phyloP scores from a whole-genome alignment of 805 yeast species.

The Soucietia sequanensis region DNA sequence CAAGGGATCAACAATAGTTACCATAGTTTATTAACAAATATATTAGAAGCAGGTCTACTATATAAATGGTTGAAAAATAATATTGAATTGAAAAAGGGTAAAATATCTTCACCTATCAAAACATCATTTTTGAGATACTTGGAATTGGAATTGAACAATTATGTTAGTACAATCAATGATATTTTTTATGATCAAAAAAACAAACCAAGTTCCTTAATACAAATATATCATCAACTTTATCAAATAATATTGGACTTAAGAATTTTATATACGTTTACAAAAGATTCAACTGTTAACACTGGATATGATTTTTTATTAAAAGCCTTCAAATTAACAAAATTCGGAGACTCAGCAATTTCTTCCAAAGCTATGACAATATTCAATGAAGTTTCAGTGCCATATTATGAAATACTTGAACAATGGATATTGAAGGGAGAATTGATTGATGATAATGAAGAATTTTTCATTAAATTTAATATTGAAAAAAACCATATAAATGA shows the following conservation, averaged over 20 bases:
- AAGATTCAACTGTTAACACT: conserved; percentile 25
- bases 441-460: conserved; percentile 54
- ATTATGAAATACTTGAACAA: conserved; percentile 52
- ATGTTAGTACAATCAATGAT: conserved; percentile 35
- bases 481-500: conserved; percentile 30
- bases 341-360: conserved; percentile 62
- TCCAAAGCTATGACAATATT: conserved; percentile 45
- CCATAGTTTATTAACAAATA: conserved; percentile 51
- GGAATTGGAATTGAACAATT: conserved; percentile 34
- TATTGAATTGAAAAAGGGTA: conserved; percentile 25
- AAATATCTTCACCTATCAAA: conserved; percentile 50
- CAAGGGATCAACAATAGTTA: conserved; percentile 52
- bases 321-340: conserved; percentile 48
- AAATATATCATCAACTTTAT: conserved; percentile 41
- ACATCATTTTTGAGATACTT: conserved; percentile 59
- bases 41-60: conserved; percentile 73
- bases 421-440: conserved; percentile 76
- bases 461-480: conserved; percentile 49
- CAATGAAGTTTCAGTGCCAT: conserved; percentile 51
- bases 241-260: conserved; percentile 59
- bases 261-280: conserved; percentile 47
- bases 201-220: conserved; percentile 22
- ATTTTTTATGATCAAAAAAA: conserved; percentile 21
- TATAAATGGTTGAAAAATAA: conserved; percentile 45
- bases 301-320: conserved; percentile 57